These are phyloP conservation scores for Magnaporthiopsis incrustans DNA, from an alignment of 2,329 filamentous ascomycete genomes.

Conservation along the genomic window DNA sequence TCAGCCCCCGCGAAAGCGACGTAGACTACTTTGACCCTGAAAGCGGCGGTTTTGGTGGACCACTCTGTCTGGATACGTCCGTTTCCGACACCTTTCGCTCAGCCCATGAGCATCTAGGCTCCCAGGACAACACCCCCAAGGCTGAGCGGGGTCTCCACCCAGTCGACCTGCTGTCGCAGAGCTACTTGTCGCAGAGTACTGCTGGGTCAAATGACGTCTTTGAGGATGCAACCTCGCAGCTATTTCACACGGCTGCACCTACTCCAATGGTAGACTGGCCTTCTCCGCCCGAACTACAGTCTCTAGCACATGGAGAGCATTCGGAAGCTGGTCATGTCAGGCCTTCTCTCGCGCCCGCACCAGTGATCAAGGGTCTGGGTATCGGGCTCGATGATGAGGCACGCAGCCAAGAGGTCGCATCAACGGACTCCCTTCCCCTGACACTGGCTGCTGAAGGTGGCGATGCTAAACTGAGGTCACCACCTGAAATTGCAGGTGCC, in stretches of 20 bases:
- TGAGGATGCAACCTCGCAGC: conserved; percentile 8
- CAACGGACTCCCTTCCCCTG: no score
- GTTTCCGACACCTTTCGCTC: conserved; percentile 22
- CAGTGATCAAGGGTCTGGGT: neutral
- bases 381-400: neutral
- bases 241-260: conserved; percentile 5
- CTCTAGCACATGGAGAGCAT: neutral
- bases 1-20: neutral
- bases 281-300: neutral
- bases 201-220: conserved; percentile 12
- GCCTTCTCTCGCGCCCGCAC: neutral
- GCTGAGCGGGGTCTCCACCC: conserved; percentile 37
- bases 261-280: conserved; percentile 3
- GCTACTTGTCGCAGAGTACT: conserved; percentile 8
- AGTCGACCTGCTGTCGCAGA: conserved; percentile 10
- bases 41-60: neutral
- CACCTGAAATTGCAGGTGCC: neutral
- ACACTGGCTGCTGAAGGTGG: neutral
- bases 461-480: neutral
- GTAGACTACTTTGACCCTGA: neutral
- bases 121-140: conserved; percentile 61
- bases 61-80: conserved; percentile 34
- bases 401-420: neutral
- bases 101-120: conserved; percentile 42
- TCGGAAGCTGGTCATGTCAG: neutral